Percentiles rank a stretch among this genome's conserved stretches.
Conservation (phyloP, 1,139 yeast genomes). For the Hansenula sp. region DNA sequence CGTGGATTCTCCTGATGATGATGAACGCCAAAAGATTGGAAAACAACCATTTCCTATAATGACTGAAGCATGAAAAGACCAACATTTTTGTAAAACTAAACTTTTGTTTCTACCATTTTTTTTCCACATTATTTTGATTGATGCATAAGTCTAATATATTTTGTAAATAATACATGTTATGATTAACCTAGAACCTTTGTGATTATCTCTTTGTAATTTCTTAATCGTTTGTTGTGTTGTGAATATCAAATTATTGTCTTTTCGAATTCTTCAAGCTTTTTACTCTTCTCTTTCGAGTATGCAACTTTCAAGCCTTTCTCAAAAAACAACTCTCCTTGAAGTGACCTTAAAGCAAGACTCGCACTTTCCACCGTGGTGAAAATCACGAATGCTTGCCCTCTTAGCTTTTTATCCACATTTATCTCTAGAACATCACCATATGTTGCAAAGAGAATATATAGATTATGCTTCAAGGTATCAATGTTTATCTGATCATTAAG, state of each 20-base stretch:
- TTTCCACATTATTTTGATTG: neutral
- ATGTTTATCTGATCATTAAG: constrained; percentile 59
- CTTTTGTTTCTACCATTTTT: neutral
- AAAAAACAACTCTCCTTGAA: constrained; percentile 49
- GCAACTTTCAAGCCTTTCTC: constrained; percentile 52
- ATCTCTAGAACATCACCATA: constrained; percentile 68
- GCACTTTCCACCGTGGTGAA: constrained; percentile 51
- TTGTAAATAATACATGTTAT: neutral
- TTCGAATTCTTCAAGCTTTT: constrained; percentile 16
- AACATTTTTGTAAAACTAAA: neutral
- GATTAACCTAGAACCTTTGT: neutral
- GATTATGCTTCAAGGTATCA: constrained; percentile 42
- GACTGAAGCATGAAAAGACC: constrained; percentile 17
- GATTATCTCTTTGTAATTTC: no score
- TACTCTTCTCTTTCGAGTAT: constrained; percentile 41
- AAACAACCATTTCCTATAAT: constrained; percentile 24
- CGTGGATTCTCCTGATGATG: constrained; percentile 51
- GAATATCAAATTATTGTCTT: neutral
- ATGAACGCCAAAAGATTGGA: constrained; percentile 23
- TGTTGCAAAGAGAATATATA: constrained; percentile 61
- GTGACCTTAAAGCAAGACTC: constrained; percentile 42
- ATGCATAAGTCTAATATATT: neutral
- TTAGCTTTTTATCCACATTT: constrained; percentile 43
- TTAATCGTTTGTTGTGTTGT: no score
- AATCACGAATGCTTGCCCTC: constrained; percentile 79